Percentiles rank a stretch among this genome's conserved stretches.
Conservation (phyloP, 2,329 filamentous ascomycete genomes). For the Dactylellina leptospora region DNA sequence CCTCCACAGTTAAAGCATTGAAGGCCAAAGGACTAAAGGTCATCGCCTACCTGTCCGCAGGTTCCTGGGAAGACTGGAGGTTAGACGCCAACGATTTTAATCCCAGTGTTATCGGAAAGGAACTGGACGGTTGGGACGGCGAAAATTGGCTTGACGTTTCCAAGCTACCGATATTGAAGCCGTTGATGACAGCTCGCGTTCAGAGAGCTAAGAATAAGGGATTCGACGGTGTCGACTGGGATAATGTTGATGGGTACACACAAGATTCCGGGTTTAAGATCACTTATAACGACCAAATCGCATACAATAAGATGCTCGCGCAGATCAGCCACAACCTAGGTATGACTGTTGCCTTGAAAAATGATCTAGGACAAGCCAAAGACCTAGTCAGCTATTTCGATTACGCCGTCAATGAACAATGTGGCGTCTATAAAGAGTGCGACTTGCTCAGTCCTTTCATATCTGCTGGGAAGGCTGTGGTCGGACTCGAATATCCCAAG, state of each 20-base stretch:
- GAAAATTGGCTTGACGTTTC: conserved; percentile 73
- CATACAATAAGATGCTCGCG: conserved; percentile 47
- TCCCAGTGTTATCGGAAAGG: conserved; percentile 67
- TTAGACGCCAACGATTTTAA: conserved; percentile 68
- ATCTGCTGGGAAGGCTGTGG: conserved; percentile 71
- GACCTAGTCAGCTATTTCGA: conserved; percentile 58
- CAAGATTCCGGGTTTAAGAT: conserved; percentile 41
- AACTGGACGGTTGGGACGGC: conserved; percentile 71
- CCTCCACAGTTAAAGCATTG: conserved; percentile 63
- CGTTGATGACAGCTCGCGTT: conserved; percentile 71
- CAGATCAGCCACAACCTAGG: conserved; percentile 30
- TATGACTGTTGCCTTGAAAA: conserved; percentile 47
- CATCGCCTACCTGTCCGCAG: conserved; percentile 79
- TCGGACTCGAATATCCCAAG: conserved; percentile 75
- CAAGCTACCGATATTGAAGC: conserved; percentile 66
- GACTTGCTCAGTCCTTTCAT: conserved; percentile 68
- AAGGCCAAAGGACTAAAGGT: conserved; percentile 68
- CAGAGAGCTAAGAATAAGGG: conserved; percentile 69
- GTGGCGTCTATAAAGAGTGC: conserved; percentile 70
- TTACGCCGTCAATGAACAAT: conserved; percentile 77
- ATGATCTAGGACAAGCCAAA: conserved; percentile 27
- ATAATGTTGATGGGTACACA: conserved; percentile 73
- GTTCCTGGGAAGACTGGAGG: conserved; percentile 72
- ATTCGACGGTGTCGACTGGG: conserved; percentile 74
- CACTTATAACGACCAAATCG: conserved; percentile 23